Evolutionary conservation across 495 filamentous ascomycete species (phyloP), one percentile per base, ranked within the genome.

Genomic region (Ramalina peruviana): DNA sequence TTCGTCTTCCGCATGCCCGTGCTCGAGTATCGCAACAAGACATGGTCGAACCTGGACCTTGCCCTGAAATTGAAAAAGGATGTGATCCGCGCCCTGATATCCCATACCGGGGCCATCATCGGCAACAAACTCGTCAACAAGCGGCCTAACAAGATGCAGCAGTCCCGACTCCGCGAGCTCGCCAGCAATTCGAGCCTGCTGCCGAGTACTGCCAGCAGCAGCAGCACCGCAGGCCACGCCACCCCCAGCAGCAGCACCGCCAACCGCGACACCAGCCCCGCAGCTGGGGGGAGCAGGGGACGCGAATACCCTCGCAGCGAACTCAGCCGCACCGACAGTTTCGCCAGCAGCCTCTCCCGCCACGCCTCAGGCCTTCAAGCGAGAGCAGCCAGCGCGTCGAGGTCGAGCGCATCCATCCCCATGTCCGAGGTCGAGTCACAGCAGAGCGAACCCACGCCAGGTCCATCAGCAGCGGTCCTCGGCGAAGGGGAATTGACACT

Each of bases 11-110:
- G 88, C 17, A 78, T 99, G 60, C 92, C 92, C 6, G 83, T 84
- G 15, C 79, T 99, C 37, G 92, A 99, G 62, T 97, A 94, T 63
- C 76, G 86, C 44, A 97, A 99, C 70, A 97, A 96, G 68, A 97
- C 88, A 10, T 99, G 92, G 92, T 96, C 90, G 16, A 97, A 97
- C 62, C 78, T 97, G 7, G 92, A 99, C 54, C 77, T 99, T 11
- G 88, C 90, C 1, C 69, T 96, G 44, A 82, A 84, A 17, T 70
- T 99, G 41, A 97, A 99, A 73, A 87, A 84, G 55, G 88, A 93
- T 48, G 85, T 96, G 55, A 92, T 94, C 63, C 82, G 83, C 58
- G 93, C 93, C 1, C 74, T 98, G 19, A 89, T 98, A 58, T 90
- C 86, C 26, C 92, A 98, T 63, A 86, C 89, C 3, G 90, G 89